A percentile compares a stretch with the other conserved stretches of the same genome.
phyloP scores from a whole-genome alignment of 768 basidiomycete genomes.

The Tulasnella sp. region DNA sequence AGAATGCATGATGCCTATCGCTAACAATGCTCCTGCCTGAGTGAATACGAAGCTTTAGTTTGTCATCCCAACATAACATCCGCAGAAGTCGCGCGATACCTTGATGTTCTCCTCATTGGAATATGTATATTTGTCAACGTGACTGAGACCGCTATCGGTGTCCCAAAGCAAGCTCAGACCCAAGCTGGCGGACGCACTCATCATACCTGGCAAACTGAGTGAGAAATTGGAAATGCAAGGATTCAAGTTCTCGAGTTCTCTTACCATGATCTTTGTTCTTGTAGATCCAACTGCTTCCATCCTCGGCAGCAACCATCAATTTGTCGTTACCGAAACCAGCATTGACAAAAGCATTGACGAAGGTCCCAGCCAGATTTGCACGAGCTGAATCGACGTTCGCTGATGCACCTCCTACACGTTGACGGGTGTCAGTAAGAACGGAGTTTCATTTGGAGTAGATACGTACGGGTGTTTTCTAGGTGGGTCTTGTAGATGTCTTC shows the following conservation, averaged over 20 bases:
- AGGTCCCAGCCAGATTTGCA: conserved; percentile 90
- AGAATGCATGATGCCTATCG: conserved; percentile 85
- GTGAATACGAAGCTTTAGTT: not conserved
- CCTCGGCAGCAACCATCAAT: conserved; percentile 92
- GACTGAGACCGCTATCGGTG: conserved; percentile 84
- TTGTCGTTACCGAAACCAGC: conserved; percentile 99
- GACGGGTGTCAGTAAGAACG: not conserved
- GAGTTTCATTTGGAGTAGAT: not conserved
- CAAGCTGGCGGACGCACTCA: conserved; percentile 90
- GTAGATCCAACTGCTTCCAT: conserved; percentile 97
- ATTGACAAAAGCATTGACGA: conserved; percentile 98
- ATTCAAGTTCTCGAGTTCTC: conserved; percentile 23
- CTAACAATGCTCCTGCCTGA: conserved; percentile 85
- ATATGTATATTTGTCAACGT: conserved; percentile 97
- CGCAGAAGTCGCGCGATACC: conserved; percentile 31
- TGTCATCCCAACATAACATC: not conserved
- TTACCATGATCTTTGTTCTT: conserved; percentile 98
- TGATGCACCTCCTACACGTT: conserved; percentile 48
- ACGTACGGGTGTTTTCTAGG: conserved; percentile 76
- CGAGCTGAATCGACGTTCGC: conserved; percentile 86
- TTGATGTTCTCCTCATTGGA: conserved; percentile 95
- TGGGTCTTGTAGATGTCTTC: conserved; percentile 98
- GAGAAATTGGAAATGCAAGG: not conserved
- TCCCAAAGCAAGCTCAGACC: conserved; percentile 94
- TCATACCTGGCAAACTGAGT: conserved; percentile 57